These are phyloP conservation scores for Pulveroboletus sp. DNA, from an alignment of 768 basidiomycete genomes.

Conservation along the genomic window DNA sequence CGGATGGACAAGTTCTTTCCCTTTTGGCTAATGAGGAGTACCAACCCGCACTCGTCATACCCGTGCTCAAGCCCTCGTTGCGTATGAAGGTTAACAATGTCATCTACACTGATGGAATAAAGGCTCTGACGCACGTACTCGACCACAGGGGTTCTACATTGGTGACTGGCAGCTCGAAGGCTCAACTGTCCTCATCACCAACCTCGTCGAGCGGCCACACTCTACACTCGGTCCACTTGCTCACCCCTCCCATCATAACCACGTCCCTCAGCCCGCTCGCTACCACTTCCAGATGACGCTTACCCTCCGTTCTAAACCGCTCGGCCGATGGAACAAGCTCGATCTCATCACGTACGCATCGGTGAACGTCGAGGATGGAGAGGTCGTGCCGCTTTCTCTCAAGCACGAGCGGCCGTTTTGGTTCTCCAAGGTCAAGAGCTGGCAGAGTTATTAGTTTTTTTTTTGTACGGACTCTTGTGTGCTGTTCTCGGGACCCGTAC, in stretches of 20 bases:
- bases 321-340: conserved; percentile 79
- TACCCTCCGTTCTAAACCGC: conserved; percentile 63
- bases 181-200: conserved; percentile 52
- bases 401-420: conserved; percentile 89
- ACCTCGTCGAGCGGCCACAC: conserved; percentile 51
- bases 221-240: not conserved
- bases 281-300: conserved; percentile 77
- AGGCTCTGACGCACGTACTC: conserved; percentile 1
- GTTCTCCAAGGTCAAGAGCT: conserved; percentile 88
- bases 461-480: not conserved
- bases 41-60: conserved; percentile 66
- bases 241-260: conserved; percentile 5
- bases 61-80: conserved; percentile 66
- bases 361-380: conserved; percentile 71
- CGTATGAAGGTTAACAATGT: conserved; percentile 61
- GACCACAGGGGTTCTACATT: conserved; percentile 59
- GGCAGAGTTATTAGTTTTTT: conserved; percentile 28
- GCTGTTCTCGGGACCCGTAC: not conserved
- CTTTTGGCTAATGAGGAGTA: conserved; percentile 78
- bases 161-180: conserved; percentile 71
- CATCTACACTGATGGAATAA: not conserved
- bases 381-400: conserved; percentile 60
- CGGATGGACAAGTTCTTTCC: conserved; percentile 81
- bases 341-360: conserved; percentile 71
- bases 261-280: conserved; percentile 28